Evolutionary conservation across 768 basidiomycete genomes (phyloP).

Genomic region (Lactarius hatsudake): DNA sequence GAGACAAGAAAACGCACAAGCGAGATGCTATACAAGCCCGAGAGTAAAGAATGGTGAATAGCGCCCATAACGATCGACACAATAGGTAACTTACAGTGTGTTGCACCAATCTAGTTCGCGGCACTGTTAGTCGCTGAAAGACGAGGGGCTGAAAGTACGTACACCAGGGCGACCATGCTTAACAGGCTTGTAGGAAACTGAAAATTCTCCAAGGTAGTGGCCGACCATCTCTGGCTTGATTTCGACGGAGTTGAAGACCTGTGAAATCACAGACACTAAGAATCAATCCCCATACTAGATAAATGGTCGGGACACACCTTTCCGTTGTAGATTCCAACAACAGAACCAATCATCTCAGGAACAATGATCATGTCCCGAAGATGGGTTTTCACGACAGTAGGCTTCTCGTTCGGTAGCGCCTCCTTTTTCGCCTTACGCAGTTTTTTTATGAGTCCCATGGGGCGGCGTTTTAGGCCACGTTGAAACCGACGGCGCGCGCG

Average conservation of each 20-base stretch:
- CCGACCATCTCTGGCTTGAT: constrained; percentile 99
- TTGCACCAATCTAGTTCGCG: constrained; percentile 74
- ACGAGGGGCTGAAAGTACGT: constrained; percentile 38
- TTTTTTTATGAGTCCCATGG: constrained; percentile 99
- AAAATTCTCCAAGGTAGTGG: constrained; percentile 98
- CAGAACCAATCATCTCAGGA: constrained; percentile 99
- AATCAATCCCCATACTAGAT: not conserved
- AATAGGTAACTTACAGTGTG: constrained; percentile 65
- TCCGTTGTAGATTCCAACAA: constrained; percentile 98
- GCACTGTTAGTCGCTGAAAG: constrained; percentile 20
- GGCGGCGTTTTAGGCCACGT: constrained; percentile 96
- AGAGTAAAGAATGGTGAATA: constrained; percentile 18
- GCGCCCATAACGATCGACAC: not conserved
- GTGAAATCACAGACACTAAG: not conserved
- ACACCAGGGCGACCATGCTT: constrained; percentile 99
- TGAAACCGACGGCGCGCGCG: constrained; percentile 99
- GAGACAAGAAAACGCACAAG: constrained; percentile 50
- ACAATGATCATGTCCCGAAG: constrained; percentile 99
- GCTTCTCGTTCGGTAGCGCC: constrained; percentile 98
- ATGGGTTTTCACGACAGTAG: constrained; percentile 97
- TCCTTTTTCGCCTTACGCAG: constrained; percentile 99
- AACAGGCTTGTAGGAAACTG: constrained; percentile 96
- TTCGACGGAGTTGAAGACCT: constrained; percentile 95
- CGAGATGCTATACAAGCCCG: constrained; percentile 56
- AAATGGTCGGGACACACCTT: constrained; percentile 52